phyloP scores from a whole-genome alignment of 352 stramenopile genomes.

The Achlya hypogyna region DNA sequence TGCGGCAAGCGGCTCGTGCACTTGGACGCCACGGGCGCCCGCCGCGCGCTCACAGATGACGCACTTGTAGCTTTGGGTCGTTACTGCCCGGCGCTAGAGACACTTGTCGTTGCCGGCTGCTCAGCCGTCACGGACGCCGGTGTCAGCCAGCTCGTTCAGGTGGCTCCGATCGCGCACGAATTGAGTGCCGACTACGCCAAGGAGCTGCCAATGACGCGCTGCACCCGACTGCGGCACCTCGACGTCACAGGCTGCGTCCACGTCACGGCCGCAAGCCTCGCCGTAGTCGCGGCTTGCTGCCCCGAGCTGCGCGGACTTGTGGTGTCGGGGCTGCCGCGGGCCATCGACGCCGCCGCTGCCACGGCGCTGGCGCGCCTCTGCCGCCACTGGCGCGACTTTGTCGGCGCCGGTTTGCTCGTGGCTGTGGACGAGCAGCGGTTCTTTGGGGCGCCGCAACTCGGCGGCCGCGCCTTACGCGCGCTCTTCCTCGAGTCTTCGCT shows the following conservation, averaged over 20 bases:
- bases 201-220: constrained; percentile 26
- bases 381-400: constrained; percentile 29
- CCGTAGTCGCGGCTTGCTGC: constrained; percentile 31
- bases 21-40: constrained; percentile 45
- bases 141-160: constrained; percentile 37
- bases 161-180: constrained; percentile 21
- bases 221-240: constrained; percentile 33
- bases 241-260: constrained; percentile 62
- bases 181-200: constrained; percentile 26
- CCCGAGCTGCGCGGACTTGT: constrained; percentile 32
- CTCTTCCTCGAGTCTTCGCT: constrained; percentile 27
- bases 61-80: constrained; percentile 38
- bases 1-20: constrained; percentile 29
- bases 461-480: constrained; percentile 24
- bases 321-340: constrained; percentile 49
- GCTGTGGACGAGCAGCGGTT: constrained; percentile 34
- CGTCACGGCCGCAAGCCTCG: constrained; percentile 41
- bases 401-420: constrained; percentile 57
- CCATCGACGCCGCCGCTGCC: constrained; percentile 26
- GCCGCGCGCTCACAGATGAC: constrained; percentile 41
- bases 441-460: constrained; percentile 54
- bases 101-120: constrained; percentile 45
- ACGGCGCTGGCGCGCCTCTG: constrained; percentile 31
- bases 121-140: constrained; percentile 43
- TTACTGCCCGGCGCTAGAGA: constrained; percentile 29